These are phyloP conservation scores for Adansonia rubrostipa DNA, from an alignment of 441 rosid species.

Conservation along the genomic window DNA sequence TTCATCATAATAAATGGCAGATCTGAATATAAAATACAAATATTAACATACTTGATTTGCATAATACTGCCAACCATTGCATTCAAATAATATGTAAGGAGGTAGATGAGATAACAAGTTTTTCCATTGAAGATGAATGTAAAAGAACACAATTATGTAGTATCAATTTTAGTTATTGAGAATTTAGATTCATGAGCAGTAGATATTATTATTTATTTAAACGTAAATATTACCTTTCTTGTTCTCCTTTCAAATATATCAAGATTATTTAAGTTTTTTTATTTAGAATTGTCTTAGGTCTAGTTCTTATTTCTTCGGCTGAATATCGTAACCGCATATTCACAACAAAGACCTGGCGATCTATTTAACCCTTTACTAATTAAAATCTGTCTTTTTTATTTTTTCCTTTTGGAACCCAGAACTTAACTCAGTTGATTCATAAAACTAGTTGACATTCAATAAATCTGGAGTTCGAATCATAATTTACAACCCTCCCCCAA, in stretches of 20 bases:
- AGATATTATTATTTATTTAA: not conserved
- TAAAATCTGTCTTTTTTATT: not conserved
- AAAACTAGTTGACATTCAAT: too few species aligned
- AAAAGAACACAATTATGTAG: not conserved
- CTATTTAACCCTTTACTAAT: not conserved
- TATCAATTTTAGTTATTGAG: not conserved
- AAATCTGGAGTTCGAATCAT: too few species aligned
- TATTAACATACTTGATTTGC: constrained; percentile 6
- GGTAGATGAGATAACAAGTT: not conserved
- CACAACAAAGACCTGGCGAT: not conserved
- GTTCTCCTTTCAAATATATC: not conserved
- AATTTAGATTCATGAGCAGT: not conserved
- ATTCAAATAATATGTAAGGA: not conserved
- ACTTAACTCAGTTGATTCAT: too few species aligned
- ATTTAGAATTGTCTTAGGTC: not conserved
- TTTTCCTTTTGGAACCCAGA: not conserved
- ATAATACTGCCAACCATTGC: not conserved
- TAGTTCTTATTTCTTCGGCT: not conserved
- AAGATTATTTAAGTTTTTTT: not conserved
- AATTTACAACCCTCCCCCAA: too few species aligned
- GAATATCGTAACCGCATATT: not conserved
- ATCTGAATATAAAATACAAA: not conserved
- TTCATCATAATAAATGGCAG: not conserved
- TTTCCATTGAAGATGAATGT: not conserved
- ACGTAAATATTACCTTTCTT: not conserved